Conservation (phyloP, 2,329 filamentous ascomycete genomes). For the Alternaria sp. region DNA sequence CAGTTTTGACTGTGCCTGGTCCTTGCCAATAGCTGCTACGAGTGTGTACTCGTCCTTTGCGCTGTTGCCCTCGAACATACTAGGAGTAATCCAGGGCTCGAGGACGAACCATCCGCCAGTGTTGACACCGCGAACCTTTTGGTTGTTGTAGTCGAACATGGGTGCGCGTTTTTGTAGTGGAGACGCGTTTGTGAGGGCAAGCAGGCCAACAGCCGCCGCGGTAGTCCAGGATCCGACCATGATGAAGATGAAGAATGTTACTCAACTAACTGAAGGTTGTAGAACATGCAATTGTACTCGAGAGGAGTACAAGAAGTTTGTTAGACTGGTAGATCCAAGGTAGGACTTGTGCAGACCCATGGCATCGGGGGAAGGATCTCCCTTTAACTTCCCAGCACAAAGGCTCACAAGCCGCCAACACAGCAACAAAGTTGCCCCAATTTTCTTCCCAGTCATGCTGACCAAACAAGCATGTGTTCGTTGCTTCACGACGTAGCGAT, state of each 20-base stretch:
- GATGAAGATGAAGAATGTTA: slow-evolving; percentile 13
- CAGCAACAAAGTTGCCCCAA: slow-evolving; percentile 8
- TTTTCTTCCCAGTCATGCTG: slow-evolving; percentile 8
- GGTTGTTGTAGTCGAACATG: slow-evolving; percentile 61
- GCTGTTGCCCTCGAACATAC: slow-evolving; percentile 62
- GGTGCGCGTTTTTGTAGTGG: slow-evolving; percentile 45
- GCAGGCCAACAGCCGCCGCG: slow-evolving; percentile 39
- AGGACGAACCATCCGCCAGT: slow-evolving; percentile 71
- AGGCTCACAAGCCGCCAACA: not conserved
- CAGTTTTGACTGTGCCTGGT: slow-evolving; percentile 58
- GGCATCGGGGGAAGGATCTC: slow-evolving; percentile 13
- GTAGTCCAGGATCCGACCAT: slow-evolving; percentile 42
- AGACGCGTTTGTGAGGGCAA: slow-evolving; percentile 42
- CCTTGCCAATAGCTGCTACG: slow-evolving; percentile 58
- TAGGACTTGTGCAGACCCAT: slow-evolving; percentile 8
- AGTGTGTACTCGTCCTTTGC: slow-evolving; percentile 68
- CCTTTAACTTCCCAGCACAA: slow-evolving; percentile 7
- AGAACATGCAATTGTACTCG: slow-evolving; percentile 18
- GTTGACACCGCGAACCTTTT: slow-evolving; percentile 71
- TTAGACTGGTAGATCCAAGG: slow-evolving; percentile 6
- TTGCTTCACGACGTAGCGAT: slow-evolving; percentile 22
- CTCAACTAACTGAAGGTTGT: slow-evolving; percentile 15
- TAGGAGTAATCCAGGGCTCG: slow-evolving; percentile 71
- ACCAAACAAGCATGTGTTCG: slow-evolving; percentile 14
- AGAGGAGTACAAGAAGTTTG: slow-evolving; percentile 7